Base-by-base conservation (phyloP, 2,329 filamentous ascomycete species). In the Penicillium rolfsii region DNA sequence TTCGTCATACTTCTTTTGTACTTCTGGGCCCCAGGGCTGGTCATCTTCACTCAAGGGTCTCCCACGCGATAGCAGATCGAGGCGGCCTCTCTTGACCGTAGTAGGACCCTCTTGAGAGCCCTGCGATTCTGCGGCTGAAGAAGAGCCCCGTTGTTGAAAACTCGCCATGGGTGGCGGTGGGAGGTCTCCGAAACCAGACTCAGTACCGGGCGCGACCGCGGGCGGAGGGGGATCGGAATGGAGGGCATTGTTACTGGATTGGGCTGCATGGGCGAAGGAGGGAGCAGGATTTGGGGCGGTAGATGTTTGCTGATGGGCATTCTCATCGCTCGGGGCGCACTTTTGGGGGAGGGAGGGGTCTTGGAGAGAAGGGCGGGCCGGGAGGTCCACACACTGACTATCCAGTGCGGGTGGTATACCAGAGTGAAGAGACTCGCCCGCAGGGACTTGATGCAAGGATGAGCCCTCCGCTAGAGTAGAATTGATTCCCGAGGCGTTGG, bases 1-100 rank as follows among this genome's bases (percentile, higher is more conserved):
- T 57, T 81, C 76, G 59, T 82, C 80, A 64, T 83, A 83, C 53
- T 80, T 79, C 63, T 77, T 77, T 68, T 82, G 80, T 14, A 81
- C 76, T 16, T 80, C 78, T 12, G 80, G 79, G n/a, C 75, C 76
- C 80, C 80, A 82, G 3, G 77, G 78, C n/a, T 75, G 68, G 65
- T 83, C 80, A 35, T 77, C 75, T 55, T 79, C 76, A 12, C 60
- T 26, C 63, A 43, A 22, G 38, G 54, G 52, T 58, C 72, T 74
- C 4, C 66, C 56, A 24, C 67, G 71, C 33, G 55, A 63, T 41
- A 61, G 36, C 26, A 67, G 68, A 50, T 77, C 74, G 33, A 56
- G 24, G 52, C 71, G 73, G 46, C 54, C 60, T 60, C 65, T 70
- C 50, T 70, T 73, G 43, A 68, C 59, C 9, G 64, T 58, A 12